Percentiles rank a stretch among this genome's conserved stretches.
Conservation (phyloP, 2,329 filamentous ascomycete genomes). For the Colletotrichum salicis region DNA sequence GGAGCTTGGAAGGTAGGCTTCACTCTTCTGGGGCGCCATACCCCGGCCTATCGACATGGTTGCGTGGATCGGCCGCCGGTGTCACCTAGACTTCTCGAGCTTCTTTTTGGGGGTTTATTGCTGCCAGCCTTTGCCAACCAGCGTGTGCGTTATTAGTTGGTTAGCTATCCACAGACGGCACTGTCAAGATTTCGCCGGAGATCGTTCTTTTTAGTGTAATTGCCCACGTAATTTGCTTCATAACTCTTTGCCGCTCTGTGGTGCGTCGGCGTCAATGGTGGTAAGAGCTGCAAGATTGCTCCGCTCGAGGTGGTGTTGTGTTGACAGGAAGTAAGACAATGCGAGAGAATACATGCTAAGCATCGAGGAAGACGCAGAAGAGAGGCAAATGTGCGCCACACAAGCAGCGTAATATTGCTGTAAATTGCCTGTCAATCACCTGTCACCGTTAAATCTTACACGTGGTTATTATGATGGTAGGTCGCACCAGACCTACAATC, state of each 20-base stretch:
- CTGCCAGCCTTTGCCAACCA: slow-evolving; percentile 4
- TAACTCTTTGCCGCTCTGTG: not conserved
- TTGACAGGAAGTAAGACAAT: not conserved
- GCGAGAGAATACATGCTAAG: not conserved
- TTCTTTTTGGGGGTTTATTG: not conserved
- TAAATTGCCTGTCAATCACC: not conserved
- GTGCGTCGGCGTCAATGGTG: not conserved
- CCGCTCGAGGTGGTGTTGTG: not conserved
- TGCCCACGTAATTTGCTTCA: slow-evolving; percentile 14
- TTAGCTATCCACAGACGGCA: slow-evolving; percentile 14
- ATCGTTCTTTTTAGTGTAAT: slow-evolving; percentile 10
- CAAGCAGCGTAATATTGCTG: not conserved
- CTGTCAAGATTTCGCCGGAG: slow-evolving; percentile 3
- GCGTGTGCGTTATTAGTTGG: not conserved
- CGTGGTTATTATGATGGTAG: not conserved
- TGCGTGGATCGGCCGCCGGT: slow-evolving; percentile 30
- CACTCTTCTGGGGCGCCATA: slow-evolving; percentile 16
- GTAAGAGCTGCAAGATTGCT: not conserved
- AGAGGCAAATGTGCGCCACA: not conserved
- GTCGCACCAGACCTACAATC: slow-evolving; percentile 1
- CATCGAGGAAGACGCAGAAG: not conserved
- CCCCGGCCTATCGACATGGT: slow-evolving; percentile 14
- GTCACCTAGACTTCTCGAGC: slow-evolving; percentile 9
- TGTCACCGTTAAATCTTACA: not conserved
- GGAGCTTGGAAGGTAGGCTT: slow-evolving; percentile 21